Evolutionary conservation across 441 rosid genomes (phyloP), one percentile per base, ranked within the genome.

Genomic region (Arabidopsis lyrata): DNA sequence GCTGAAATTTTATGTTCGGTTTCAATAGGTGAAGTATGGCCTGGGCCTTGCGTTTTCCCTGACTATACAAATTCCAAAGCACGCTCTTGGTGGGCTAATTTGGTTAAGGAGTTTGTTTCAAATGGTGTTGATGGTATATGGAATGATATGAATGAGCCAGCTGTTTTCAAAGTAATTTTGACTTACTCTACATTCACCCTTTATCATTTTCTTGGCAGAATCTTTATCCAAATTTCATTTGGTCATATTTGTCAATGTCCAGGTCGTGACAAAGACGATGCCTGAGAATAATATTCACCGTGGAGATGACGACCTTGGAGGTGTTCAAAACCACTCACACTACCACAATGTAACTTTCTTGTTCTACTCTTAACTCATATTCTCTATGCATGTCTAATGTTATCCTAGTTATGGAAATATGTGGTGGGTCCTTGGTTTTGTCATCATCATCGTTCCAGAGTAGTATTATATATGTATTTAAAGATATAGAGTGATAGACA

Each of bases 101-200:
- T 87, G 63, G 97, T 95, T 54, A 92, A 86, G 66, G 93, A 87
- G 66, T 95, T 90, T 50, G 54, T 80, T 64, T 86, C 92, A 74
- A 88, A 85, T 83, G 97, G 98, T 57, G 98, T 92, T 68, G 96
- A 95, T 82, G 99, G 97, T 61, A 95, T 95, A 79, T 92, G 99
- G 99, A 95, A 95, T 60, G 97, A 95, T 80, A 95, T 95, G 99
- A 95, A 95, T 31, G 99, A 95, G 81, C 98, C 99, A 12, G 87
- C 98, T 67, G 58, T 95, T 62, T 95, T 92, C 77, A 90, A 92
- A 89, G 99, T 90, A 74, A 72, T 22, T 56, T 22, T 71, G 39
- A 9, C 22, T 16, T 18, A 72, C 27, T 50, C 29, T 58, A 63
- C 38, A 13, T 1, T 13, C 63, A 55, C 13, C 11, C 39, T 56